Evolutionary conservation across 352 stramenopile genomes (phyloP), one percentile per base, ranked within the genome.

Genomic region (Phytophthora macrochlamydospora): DNA sequence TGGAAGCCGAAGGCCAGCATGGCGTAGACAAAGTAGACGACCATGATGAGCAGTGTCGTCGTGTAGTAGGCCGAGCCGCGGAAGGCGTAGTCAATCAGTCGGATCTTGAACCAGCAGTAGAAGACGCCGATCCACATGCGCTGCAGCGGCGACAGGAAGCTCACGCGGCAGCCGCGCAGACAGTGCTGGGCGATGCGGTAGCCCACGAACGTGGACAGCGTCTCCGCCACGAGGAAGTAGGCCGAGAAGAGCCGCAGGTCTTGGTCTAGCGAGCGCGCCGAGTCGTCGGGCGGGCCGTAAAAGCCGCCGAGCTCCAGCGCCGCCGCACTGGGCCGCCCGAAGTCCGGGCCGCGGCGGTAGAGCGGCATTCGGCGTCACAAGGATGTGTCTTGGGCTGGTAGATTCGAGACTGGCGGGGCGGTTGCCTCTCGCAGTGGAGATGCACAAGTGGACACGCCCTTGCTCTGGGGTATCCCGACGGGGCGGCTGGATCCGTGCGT

Each of bases 111-210:
- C 70, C 67, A 83, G 55, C 75, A 90, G 66, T 95, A 95, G 45
- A 80, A 59, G 30, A 91, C 63, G 31, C 82, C 82, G 63, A 95
- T 92, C 68, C 75, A 82, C 61, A 89, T 75, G 40, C 87, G 87
- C 56, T 82, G 72, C 13, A 71, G 71, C 1, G 83, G 80, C 18
- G 83, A 85, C 38, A 95, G 61, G 67, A 91, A 86, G 7, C 62
- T 69, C 43, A 95, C 68, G 24, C 80, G 81, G 61, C 80, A 87
- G 64, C 87, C 85, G 31, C 75, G 79, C 40, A 95, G 69, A 52
- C 83, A 91, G 66, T 95, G 87, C 69, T 92, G 83, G 4, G 82
- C 75, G 67, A 95, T 93, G 59, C 85, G 78, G 56, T 93, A 92
- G 70, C 81, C 86, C 35, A 95, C 65, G 56, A 84, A 93, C 18